Percentiles rank a stretch among this genome's conserved stretches.
These are phyloP conservation scores for Heritiera littoralis DNA, from an alignment of 345 rosid species.

Conservation along the genomic window DNA sequence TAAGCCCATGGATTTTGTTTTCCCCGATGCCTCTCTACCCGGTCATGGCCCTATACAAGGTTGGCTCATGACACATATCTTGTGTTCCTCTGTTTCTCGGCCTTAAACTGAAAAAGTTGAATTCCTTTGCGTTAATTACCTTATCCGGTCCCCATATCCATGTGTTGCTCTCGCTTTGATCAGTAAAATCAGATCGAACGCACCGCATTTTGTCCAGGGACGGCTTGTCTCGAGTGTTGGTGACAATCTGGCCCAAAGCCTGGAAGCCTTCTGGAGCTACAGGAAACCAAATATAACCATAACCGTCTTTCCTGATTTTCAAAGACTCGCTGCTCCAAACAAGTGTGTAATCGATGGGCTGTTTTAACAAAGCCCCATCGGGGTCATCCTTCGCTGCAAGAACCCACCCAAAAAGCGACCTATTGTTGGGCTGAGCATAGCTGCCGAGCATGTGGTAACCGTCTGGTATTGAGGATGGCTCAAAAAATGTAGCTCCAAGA, in stretches of 20 bases:
- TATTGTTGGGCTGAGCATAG: conserved; percentile 69
- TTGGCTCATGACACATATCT: conserved; percentile 16
- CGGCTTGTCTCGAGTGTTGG: conserved; percentile 65
- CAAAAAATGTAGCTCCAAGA: conserved; percentile 73
- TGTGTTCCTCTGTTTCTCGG: conserved; percentile 51
- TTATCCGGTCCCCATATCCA: conserved; percentile 62
- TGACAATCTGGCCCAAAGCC: conserved; percentile 61
- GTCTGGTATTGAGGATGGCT: conserved; percentile 47
- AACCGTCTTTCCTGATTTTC: conserved; percentile 61
- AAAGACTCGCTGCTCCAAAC: conserved; percentile 68
- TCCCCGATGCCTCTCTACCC: too few species aligned
- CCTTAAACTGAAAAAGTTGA: conserved; percentile 43
- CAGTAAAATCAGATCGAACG: conserved; percentile 68
- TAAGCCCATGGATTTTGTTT: too few species aligned
- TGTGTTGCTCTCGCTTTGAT: conserved; percentile 45
- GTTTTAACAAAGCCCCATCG: conserved; percentile 38
- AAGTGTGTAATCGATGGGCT: conserved; percentile 74
- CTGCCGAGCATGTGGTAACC: conserved; percentile 63
- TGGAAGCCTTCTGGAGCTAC: conserved; percentile 65
- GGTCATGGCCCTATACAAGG: too few species aligned
- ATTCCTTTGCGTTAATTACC: conserved; percentile 26
- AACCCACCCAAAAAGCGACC: conserved; percentile 50
- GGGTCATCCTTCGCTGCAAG: conserved; percentile 56
- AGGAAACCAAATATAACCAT: conserved; percentile 74
- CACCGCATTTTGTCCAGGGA: conserved; percentile 60